phyloP scores from a whole-genome alignment of 2,329 filamentous ascomycete genomes.

The Venturia effusa region DNA sequence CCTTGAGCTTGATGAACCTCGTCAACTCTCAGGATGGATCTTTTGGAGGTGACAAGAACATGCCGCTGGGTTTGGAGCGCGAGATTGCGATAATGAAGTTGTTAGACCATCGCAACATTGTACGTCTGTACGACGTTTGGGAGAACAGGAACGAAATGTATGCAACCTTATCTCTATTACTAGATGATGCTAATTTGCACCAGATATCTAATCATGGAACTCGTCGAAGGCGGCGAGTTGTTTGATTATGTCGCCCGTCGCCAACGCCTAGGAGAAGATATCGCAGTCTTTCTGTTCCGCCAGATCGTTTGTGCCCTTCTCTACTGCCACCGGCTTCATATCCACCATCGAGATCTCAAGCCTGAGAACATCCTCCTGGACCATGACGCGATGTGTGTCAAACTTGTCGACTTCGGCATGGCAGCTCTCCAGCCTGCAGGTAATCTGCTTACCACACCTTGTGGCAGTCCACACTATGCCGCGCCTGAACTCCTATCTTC shows the following conservation, averaged over 20 bases:
- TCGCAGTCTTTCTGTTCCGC: constrained; percentile 75
- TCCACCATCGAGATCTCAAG: constrained; percentile 93
- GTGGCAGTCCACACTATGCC: constrained; percentile 93
- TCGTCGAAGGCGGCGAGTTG: constrained; percentile 72
- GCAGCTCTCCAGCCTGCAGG: constrained; percentile 77
- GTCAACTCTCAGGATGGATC: constrained; percentile 56
- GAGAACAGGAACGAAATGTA: constrained; percentile 93
- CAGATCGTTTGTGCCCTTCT: constrained; percentile 88
- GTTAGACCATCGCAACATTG: constrained; percentile 88
- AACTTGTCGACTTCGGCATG: constrained; percentile 97
- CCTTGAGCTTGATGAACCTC: constrained; percentile 74
- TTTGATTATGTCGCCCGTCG: constrained; percentile 74
- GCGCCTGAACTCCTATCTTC: constrained; percentile 62
- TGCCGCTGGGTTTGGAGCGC: constrained; percentile 82
- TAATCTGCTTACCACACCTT: constrained; percentile 75
- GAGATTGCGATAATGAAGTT: constrained; percentile 97
- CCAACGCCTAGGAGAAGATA: constrained; percentile 65
- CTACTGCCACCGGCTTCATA: constrained; percentile 89
- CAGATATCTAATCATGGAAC: constrained; percentile 91
- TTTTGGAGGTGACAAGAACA: constrained; percentile 51
- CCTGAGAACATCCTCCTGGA: constrained; percentile 93
- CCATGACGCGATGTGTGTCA: constrained; percentile 58
- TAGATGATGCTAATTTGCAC: constrained; percentile 16
- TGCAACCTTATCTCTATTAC: constrained; percentile 24
- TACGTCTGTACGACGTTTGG: constrained; percentile 93